phyloP scores from a whole-genome alignment of 2,329 filamentous ascomycete genomes.

The Ceratocystis ficicola region DNA sequence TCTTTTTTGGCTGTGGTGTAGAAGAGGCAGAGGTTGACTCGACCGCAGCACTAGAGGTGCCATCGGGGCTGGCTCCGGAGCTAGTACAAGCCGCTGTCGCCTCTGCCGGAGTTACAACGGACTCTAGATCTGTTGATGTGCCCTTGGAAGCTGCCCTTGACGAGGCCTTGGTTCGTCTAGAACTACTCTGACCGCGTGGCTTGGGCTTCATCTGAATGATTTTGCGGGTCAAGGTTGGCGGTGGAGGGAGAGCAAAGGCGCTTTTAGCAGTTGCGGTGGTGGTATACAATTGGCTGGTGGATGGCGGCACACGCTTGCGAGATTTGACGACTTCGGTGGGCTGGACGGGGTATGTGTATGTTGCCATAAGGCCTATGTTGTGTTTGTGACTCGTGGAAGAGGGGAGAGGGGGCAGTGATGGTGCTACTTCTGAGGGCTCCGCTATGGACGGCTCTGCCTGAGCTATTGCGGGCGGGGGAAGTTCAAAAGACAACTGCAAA shows the following conservation, averaged over 20 bases:
- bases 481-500: slow-evolving; percentile 57
- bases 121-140: neutral
- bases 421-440: slow-evolving; percentile 26
- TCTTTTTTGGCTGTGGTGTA: slow-evolving; percentile 49
- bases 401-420: neutral
- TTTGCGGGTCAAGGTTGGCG: slow-evolving; percentile 81
- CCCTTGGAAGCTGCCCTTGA: slow-evolving; percentile 19
- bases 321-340: slow-evolving; percentile 42
- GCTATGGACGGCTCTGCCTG: slow-evolving; percentile 35
- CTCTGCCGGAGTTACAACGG: neutral
- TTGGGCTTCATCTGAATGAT: slow-evolving; percentile 94
- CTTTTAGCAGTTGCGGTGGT: slow-evolving; percentile 39
- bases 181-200: slow-evolving; percentile 22
- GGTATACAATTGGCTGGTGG: slow-evolving; percentile 32
- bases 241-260: slow-evolving; percentile 73
- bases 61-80: too few species aligned
- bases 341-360: slow-evolving; percentile 35
- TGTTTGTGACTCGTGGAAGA: neutral
- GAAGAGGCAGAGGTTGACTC: slow-evolving; percentile 10
- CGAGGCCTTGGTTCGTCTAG: slow-evolving; percentile 14
- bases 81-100: slow-evolving; percentile 4
- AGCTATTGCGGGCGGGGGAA: slow-evolving; percentile 62
- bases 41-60: neutral
- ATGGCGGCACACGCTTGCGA: slow-evolving; percentile 36
- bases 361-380: slow-evolving; percentile 24